These are phyloP conservation scores for Pistacia vera DNA, from an alignment of 345 rosid species.

Conservation along the genomic window DNA sequence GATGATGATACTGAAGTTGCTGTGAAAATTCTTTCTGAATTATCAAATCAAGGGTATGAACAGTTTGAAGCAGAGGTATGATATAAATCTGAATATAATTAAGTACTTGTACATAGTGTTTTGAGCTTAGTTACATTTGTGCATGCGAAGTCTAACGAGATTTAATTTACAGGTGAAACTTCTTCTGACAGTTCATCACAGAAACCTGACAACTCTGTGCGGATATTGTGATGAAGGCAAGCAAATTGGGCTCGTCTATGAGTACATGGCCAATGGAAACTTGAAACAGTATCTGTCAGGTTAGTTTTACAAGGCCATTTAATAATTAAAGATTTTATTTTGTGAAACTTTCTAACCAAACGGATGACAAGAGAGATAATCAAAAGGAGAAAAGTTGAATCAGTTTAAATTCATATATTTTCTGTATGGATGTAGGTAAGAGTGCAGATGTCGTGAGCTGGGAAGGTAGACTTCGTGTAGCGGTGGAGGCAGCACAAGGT, in stretches of 20 bases:
- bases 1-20: conserved; percentile 34
- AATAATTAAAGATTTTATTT: too few species aligned
- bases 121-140: neutral
- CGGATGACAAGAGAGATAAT: too few species aligned
- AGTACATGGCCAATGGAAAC: conserved; percentile 63
- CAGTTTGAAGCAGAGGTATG: conserved; percentile 39
- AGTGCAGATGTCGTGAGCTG: conserved; percentile 34
- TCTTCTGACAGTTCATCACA: conserved; percentile 46
- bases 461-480: conserved; percentile 50
- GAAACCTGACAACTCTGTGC: conserved; percentile 43
- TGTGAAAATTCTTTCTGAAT: conserved; percentile 40
- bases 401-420: neutral
- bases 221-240: conserved; percentile 55
- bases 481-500: conserved; percentile 67
- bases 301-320: neutral
- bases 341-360: too few species aligned
- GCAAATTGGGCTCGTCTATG: conserved; percentile 50
- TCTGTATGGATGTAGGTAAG: conserved; percentile 22
- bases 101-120: neutral
- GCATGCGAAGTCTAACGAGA: conserved; percentile 21
- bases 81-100: neutral
- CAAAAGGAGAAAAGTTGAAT: too few species aligned
- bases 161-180: conserved; percentile 34
- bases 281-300: conserved; percentile 43
- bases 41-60: conserved; percentile 34